These are phyloP conservation scores for Eucalyptus cloeziana DNA, from an alignment of 345 rosid species.

Conservation along the genomic window DNA sequence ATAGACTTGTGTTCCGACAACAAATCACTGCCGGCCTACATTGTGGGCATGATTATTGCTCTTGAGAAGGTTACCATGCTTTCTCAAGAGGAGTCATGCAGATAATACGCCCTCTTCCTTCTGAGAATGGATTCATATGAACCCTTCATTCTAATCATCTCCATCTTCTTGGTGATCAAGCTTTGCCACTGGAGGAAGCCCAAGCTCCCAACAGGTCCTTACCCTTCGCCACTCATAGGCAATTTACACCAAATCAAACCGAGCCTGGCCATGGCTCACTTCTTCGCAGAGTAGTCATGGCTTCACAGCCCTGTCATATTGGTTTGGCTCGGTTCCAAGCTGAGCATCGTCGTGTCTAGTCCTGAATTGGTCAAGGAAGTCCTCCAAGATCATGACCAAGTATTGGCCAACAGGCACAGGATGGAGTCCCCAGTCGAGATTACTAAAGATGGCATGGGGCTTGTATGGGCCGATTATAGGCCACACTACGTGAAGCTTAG, in stretches of 20 bases:
- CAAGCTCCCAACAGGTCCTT: constrained; percentile 78
- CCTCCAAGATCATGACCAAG: constrained; percentile 64
- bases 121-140: neutral
- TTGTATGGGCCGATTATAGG: constrained; percentile 90
- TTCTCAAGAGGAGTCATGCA: neutral
- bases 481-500: constrained; percentile 88
- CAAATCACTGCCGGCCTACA: neutral
- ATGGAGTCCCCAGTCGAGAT: constrained; percentile 61
- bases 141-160: neutral
- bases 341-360: constrained; percentile 53
- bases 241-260: constrained; percentile 82
- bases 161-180: neutral
- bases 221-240: constrained; percentile 65
- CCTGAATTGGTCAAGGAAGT: constrained; percentile 73
- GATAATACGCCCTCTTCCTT: neutral
- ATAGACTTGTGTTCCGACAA: neutral
- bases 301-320: constrained; percentile 65
- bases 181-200: constrained; percentile 26
- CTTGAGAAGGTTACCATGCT: neutral
- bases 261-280: constrained; percentile 35
- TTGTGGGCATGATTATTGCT: neutral
- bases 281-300: constrained; percentile 72
- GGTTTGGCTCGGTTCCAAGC: constrained; percentile 81
- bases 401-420: constrained; percentile 62
- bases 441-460: constrained; percentile 70